Evolutionary conservation across 2,329 filamentous ascomycete genomes (phyloP).

Genomic region (Penicillium sp.): DNA sequence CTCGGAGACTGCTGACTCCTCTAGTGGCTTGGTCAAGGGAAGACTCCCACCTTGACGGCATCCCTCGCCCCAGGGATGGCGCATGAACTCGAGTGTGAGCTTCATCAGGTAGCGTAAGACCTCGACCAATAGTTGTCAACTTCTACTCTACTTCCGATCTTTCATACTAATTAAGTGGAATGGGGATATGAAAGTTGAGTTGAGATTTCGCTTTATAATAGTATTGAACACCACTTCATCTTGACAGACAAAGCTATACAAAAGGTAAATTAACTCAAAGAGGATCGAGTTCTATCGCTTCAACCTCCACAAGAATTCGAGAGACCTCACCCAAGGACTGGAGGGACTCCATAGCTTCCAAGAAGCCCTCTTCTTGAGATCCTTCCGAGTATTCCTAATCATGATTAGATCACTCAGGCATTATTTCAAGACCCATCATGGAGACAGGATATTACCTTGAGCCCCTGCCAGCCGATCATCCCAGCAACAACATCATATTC

Average conservation of each 20-base stretch:
- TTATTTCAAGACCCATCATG: not conserved
- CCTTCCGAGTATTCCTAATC: not conserved
- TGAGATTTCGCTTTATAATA: not conserved
- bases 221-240: not conserved
- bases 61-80: not conserved
- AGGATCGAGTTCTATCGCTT: not conserved
- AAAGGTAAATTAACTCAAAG: not conserved
- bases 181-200: not conserved
- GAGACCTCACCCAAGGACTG: not conserved
- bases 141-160: too few relatives aligned
- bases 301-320: not conserved
- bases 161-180: not conserved
- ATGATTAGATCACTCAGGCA: not conserved
- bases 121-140: not conserved
- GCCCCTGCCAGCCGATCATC: not conserved
- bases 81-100: not conserved
- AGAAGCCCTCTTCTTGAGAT: not conserved
- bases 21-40: not conserved
- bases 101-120: not conserved
- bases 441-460: not conserved
- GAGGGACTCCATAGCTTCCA: not conserved
- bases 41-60: not conserved
- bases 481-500: conserved; percentile 2
- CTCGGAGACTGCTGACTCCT: not conserved
- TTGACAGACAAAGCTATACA: not conserved